phyloP scores from a whole-genome alignment of 257 asterid genomes.

The Scutellaria galericulata region DNA sequence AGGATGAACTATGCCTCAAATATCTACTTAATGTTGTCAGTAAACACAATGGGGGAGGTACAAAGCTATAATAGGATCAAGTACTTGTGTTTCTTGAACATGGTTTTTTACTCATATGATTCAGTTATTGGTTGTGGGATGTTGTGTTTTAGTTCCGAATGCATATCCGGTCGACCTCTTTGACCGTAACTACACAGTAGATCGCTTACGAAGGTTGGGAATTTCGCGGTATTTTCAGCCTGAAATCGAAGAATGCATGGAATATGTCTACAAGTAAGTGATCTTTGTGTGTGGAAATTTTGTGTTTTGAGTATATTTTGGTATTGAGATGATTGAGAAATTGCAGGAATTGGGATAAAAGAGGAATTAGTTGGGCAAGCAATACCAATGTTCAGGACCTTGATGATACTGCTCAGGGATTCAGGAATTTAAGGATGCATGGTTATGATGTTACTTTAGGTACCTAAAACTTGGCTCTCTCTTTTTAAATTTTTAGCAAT shows the following conservation, averaged over 20 bases:
- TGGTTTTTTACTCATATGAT: not conserved
- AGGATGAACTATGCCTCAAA: slow-evolving; percentile 55
- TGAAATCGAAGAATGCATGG: slow-evolving; percentile 57
- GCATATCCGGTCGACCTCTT: slow-evolving; percentile 84
- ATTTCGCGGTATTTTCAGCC: slow-evolving; percentile 61
- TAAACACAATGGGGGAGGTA: slow-evolving; percentile 79
- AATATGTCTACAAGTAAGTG: slow-evolving; percentile 54
- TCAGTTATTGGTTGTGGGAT: not conserved
- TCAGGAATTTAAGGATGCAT: slow-evolving; percentile 70
- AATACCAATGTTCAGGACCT: slow-evolving; percentile 61
- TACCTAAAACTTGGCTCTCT: not conserved
- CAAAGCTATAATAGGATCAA: not conserved
- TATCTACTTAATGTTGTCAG: slow-evolving; percentile 48
- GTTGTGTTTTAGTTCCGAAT: slow-evolving; percentile 54
- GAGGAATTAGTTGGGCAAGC: slow-evolving; percentile 82
- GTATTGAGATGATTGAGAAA: not conserved
- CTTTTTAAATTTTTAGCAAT: no score
- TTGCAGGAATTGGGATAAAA: slow-evolving; percentile 63
- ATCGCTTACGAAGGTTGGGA: slow-evolving; percentile 69
- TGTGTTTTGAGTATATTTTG: not conserved
- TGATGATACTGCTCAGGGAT: slow-evolving; percentile 83
- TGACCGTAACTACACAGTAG: slow-evolving; percentile 70
- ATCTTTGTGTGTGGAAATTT: not conserved
- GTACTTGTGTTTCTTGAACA: not conserved
- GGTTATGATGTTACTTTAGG: slow-evolving; percentile 69